phyloP scores from a whole-genome alignment of 768 basidiomycete species.

The Chalciporus piperatus region DNA sequence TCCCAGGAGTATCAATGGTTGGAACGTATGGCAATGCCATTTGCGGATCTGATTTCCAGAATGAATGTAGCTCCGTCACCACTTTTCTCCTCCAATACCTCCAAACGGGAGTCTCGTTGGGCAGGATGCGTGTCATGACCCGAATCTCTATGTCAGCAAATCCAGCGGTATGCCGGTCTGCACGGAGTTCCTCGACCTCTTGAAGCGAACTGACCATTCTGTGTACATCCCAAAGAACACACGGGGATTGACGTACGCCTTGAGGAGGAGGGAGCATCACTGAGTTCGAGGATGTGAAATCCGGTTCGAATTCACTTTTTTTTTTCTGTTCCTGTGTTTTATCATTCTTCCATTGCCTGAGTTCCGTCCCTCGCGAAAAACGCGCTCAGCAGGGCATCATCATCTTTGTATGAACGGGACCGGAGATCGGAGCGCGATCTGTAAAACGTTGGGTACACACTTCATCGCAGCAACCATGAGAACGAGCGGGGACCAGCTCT shows the following conservation, averaged over 20 bases:
- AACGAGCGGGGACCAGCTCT: too few species aligned
- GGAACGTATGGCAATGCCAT: constrained; percentile 9
- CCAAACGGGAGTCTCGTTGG: constrained; percentile 30
- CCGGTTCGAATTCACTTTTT: neutral
- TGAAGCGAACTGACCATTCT: neutral
- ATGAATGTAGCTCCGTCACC: constrained; percentile 12
- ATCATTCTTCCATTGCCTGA: too few species aligned
- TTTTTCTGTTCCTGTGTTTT: too few species aligned
- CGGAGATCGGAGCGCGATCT: neutral
- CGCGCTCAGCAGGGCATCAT: neutral
- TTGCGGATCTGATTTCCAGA: constrained; percentile 2
- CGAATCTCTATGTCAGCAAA: constrained; percentile 24
- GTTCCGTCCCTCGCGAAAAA: too few species aligned
- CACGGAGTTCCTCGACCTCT: constrained; percentile 51
- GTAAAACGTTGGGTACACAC: too few species aligned
- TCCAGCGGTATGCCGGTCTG: constrained; percentile 55
- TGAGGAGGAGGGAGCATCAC: too few species aligned
- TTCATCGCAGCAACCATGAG: too few species aligned
- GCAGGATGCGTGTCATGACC: constrained; percentile 17
- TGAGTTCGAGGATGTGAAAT: constrained; percentile 9
- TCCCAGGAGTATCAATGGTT: constrained; percentile 4
- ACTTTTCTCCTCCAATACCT: constrained; percentile 27
- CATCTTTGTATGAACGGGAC: neutral
- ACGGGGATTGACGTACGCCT: constrained; percentile 47
- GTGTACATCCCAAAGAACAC: neutral